These are phyloP conservation scores for Corynascus novoguineensis DNA, from an alignment of 495 filamentous ascomycete species.

Conservation along the genomic window DNA sequence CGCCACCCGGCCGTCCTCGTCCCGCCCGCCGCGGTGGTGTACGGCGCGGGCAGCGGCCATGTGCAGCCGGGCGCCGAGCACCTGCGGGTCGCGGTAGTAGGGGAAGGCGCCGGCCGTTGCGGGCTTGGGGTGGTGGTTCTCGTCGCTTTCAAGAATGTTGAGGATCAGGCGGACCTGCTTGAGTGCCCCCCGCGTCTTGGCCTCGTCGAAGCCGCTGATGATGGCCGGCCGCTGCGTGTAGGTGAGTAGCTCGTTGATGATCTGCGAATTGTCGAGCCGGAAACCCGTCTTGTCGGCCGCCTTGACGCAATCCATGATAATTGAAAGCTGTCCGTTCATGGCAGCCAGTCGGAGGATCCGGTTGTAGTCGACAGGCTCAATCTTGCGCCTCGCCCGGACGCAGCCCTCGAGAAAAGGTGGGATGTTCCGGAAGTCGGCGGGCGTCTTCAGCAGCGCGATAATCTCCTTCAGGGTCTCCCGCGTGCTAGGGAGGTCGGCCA, in stretches of 20 bases:
- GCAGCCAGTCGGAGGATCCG: constrained; percentile 42
- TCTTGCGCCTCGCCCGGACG: constrained; percentile 34
- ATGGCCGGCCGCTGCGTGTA: constrained; percentile 47
- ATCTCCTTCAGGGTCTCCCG: constrained; percentile 34
- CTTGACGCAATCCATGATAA: constrained; percentile 52
- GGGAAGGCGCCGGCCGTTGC: constrained; percentile 8
- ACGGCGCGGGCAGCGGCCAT: constrained; percentile 33
- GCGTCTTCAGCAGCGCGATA: constrained; percentile 47
- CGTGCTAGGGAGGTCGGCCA: constrained; percentile 32
- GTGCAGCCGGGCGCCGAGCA: constrained; percentile 35
- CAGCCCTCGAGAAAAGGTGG: constrained; percentile 51
- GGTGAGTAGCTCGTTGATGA: constrained; percentile 46
- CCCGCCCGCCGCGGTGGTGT: constrained; percentile 22
- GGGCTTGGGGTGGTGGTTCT: constrained; percentile 32
- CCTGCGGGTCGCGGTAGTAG: constrained; percentile 36
- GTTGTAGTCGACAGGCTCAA: constrained; percentile 29
- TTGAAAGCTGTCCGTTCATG: constrained; percentile 34
- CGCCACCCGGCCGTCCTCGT: constrained; percentile 25
- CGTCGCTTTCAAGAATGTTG: constrained; percentile 45
- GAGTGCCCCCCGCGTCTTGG: constrained; percentile 33
- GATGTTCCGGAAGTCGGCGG: constrained; percentile 58
- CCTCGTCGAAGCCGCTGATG: constrained; percentile 36
- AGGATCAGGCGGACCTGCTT: constrained; percentile 45
- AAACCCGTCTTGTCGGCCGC: constrained; percentile 46
- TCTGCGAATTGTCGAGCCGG: constrained; percentile 35